A percentile compares a stretch with the other conserved stretches of the same genome.
Evolutionary conservation across 2,329 filamentous ascomycete species (phyloP).

Genomic region (Sarocladium brachiariae): DNA sequence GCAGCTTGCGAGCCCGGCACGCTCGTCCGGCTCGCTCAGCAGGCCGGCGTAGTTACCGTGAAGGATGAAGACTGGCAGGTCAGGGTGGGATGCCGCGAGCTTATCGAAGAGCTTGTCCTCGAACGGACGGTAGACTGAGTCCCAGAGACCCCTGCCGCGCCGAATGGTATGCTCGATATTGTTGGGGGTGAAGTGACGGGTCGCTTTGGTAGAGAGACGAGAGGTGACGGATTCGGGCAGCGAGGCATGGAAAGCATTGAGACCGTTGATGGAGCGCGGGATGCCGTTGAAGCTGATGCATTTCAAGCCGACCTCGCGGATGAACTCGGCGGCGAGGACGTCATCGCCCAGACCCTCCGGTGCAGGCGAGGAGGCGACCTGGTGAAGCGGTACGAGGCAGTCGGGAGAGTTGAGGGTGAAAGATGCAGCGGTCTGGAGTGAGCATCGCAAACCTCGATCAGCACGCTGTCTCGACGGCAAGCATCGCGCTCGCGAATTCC

Average conservation of each 20-base stretch:
- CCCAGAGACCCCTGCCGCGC: slow-evolving; percentile 64
- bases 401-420: slow-evolving; percentile 84
- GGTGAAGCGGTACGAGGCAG: slow-evolving; percentile 58
- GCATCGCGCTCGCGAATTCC: neutral
- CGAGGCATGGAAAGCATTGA: slow-evolving; percentile 61
- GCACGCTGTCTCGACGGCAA: too few relatives aligned
- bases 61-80: slow-evolving; percentile 74
- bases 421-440: slow-evolving; percentile 67
- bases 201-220: slow-evolving; percentile 48
- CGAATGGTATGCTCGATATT: slow-evolving; percentile 48
- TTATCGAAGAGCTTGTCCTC: slow-evolving; percentile 64
- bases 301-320: slow-evolving; percentile 69
- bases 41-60: slow-evolving; percentile 67
- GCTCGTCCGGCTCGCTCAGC: slow-evolving; percentile 57
- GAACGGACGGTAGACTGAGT: slow-evolving; percentile 70
- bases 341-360: slow-evolving; percentile 14
- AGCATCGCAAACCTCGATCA: neutral
- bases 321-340: slow-evolving; percentile 57
- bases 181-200: slow-evolving; percentile 42
- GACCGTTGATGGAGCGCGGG: slow-evolving; percentile 75
- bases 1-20: slow-evolving; percentile 40
- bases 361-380: slow-evolving; percentile 32
- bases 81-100: slow-evolving; percentile 70
- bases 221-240: slow-evolving; percentile 51
- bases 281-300: slow-evolving; percentile 78